These are phyloP conservation scores for Eucalyptus lansdowneana DNA, from an alignment of 345 rosid species.

Conservation along the genomic window DNA sequence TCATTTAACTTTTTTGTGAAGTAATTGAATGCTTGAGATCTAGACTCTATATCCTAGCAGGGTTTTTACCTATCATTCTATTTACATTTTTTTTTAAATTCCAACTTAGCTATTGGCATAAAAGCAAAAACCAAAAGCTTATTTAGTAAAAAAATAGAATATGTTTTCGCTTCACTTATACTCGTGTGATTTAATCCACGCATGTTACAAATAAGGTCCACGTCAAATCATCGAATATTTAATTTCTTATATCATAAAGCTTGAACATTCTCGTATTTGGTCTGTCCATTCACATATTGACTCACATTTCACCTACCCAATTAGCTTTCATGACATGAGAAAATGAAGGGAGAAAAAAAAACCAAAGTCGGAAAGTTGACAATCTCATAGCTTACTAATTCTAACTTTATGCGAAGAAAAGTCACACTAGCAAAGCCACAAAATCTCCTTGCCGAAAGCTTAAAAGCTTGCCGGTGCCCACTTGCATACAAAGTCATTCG, in stretches of 20 bases:
- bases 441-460: not conserved
- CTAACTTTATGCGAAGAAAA: not conserved
- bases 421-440: not conserved
- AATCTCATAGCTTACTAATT: not conserved
- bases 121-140: not conserved
- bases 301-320: not conserved
- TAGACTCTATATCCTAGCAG: not conserved
- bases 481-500: not conserved
- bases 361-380: not conserved
- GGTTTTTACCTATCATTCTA: not conserved
- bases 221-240: not conserved
- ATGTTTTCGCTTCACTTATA: not conserved
- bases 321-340: not conserved
- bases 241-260: not conserved
- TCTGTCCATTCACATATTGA: not conserved
- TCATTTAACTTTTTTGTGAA: not conserved
- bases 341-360: not conserved
- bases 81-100: not conserved
- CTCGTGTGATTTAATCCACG: rapidly evolving
- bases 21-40: not conserved
- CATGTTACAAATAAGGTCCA: not conserved
- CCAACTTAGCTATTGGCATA: not conserved
- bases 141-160: not conserved
- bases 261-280: not conserved
- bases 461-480: not conserved